A percentile compares a stretch with the other conserved stretches of the same genome.
Conservation (phyloP, 495 filamentous ascomycete genomes). For the Annulohypoxylon nitens region DNA sequence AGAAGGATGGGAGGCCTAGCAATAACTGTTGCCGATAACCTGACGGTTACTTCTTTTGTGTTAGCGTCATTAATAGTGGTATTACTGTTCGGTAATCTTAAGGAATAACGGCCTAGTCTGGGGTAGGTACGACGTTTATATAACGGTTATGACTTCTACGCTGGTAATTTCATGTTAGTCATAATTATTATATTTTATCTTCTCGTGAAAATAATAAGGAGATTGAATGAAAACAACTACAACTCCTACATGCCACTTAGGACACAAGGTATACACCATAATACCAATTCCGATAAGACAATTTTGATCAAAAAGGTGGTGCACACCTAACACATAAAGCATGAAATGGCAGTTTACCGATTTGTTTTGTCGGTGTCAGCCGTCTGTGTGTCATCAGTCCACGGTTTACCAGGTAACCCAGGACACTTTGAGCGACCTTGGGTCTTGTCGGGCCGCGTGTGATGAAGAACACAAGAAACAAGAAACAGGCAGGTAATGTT, state of each 20-base stretch:
- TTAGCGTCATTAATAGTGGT: not conserved
- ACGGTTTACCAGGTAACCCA: slow-evolving; percentile 42
- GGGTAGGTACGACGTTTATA: slow-evolving; percentile 3
- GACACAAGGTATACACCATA: too few species aligned
- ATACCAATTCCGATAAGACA: not conserved
- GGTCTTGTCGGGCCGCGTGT: not conserved
- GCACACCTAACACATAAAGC: slow-evolving; percentile 19
- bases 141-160: not conserved
- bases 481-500: slow-evolving; percentile 13
- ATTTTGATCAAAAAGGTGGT: slow-evolving; percentile 6
- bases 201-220: too few species aligned
- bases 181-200: not conserved
- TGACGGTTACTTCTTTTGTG: slow-evolving; percentile 4
- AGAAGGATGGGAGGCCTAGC: too few species aligned
- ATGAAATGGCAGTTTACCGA: slow-evolving; percentile 23
- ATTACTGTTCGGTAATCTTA: slow-evolving; percentile 10
- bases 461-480: slow-evolving; percentile 20
- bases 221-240: not conserved
- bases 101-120: not conserved
- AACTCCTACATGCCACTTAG: not conserved
- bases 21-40: not conserved
- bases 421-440: slow-evolving; percentile 12
- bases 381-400: slow-evolving; percentile 36
- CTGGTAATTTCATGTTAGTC: not conserved
- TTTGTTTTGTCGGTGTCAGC: slow-evolving; percentile 33